phyloP scores from a whole-genome alignment of 805 yeast genomes.

The Yamadazyma nakazawae region DNA sequence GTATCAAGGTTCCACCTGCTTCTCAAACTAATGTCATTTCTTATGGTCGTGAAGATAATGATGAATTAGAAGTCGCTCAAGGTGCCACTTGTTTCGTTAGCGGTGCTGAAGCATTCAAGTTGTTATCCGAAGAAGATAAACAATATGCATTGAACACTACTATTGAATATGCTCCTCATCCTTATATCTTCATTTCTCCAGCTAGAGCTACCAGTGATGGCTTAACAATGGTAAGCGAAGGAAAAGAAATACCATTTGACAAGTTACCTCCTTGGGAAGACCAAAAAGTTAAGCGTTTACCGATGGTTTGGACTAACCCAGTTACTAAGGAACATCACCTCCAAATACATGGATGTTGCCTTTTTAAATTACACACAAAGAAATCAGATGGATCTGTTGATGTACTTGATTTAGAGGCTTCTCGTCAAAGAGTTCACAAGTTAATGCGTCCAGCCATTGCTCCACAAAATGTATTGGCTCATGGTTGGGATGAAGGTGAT shows the following conservation, averaged over 20 bases:
- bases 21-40: constrained; percentile 59
- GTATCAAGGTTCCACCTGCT: constrained; percentile 73
- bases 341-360: constrained; percentile 88
- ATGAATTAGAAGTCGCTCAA: constrained; percentile 62
- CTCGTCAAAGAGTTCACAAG: constrained; percentile 67
- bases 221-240: constrained; percentile 78
- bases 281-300: constrained; percentile 69
- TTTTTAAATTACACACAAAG: constrained; percentile 55
- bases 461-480: constrained; percentile 72
- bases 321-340: constrained; percentile 78
- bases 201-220: constrained; percentile 86
- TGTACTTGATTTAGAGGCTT: constrained; percentile 60
- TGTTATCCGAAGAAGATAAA: constrained; percentile 66
- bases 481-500: constrained; percentile 81
- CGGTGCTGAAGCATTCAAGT: constrained; percentile 74
- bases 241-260: constrained; percentile 62
- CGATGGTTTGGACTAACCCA: constrained; percentile 91
- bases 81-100: constrained; percentile 90
- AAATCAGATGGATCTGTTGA: constrained; percentile 49
- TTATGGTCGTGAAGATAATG: constrained; percentile 57
- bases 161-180: constrained; percentile 89
- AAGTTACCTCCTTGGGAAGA: constrained; percentile 83
- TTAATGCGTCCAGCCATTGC: constrained; percentile 84
- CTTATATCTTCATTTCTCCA: constrained; percentile 78
- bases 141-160: constrained; percentile 71